phyloP scores from a whole-genome alignment of 257 asterid genomes.

The Ocimum tenuiflorum region DNA sequence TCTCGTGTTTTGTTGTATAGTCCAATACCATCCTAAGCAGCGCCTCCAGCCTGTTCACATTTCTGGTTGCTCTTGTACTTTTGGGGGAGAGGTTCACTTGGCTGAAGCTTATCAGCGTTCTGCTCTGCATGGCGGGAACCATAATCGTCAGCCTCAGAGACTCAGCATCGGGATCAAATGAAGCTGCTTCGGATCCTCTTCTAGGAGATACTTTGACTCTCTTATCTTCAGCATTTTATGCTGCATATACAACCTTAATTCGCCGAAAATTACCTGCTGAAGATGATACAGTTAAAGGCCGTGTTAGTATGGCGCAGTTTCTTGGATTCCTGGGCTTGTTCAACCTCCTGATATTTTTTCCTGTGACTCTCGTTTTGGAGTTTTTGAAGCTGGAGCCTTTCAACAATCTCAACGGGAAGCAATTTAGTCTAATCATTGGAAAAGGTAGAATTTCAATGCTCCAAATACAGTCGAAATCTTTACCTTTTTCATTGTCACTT shows the following conservation, averaged over 20 bases:
- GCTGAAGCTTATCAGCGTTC: constrained; percentile 74
- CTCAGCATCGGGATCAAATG: constrained; percentile 40
- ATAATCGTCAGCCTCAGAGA: constrained; percentile 81
- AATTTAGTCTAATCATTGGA: constrained; percentile 68
- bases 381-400: constrained; percentile 56
- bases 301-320: constrained; percentile 83
- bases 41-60: constrained; percentile 87
- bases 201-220: constrained; percentile 74
- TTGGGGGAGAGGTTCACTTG: constrained; percentile 86
- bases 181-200: constrained; percentile 53
- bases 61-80: constrained; percentile 75
- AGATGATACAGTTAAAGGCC: constrained; percentile 53
- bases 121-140: constrained; percentile 96
- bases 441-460: constrained; percentile 58
- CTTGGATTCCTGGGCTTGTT: constrained; percentile 90
- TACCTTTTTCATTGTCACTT: background rate
- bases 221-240: constrained; percentile 72
- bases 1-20: constrained; percentile 33
- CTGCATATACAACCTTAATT: constrained; percentile 72
- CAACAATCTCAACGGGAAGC: constrained; percentile 49
- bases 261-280: constrained; percentile 81
- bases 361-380: constrained; percentile 52
- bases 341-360: constrained; percentile 72
- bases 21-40: constrained; percentile 93
- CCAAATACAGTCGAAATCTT: background rate